Evolutionary conservation across 208 protist genomes (phyloP).

Genomic region (Trypanosoma congolense): DNA sequence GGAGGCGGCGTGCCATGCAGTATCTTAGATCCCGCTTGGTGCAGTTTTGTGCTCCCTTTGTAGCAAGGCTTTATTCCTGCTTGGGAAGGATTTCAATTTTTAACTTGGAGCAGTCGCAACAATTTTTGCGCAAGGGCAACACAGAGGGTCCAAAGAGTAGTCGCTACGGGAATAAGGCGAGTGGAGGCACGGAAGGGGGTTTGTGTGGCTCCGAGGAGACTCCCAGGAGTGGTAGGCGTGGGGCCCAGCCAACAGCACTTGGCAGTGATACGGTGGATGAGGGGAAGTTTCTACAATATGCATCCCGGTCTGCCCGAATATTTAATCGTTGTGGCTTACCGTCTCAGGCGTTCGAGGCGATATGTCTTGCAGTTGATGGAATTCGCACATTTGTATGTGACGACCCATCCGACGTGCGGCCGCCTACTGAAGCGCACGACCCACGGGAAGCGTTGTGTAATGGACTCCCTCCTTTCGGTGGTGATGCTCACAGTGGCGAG

Average conservation of each 20-base stretch:
- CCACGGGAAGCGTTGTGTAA: neutral
- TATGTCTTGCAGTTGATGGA: slow-evolving; percentile 17
- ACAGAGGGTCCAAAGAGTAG: neutral
- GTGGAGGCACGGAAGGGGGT: neutral
- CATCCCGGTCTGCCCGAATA: slow-evolving; percentile 6
- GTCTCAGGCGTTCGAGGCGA: slow-evolving; percentile 12
- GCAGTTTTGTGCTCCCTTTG: slow-evolving; percentile 55
- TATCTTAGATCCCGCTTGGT: slow-evolving; percentile 49
- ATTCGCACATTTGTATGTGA: slow-evolving; percentile 23
- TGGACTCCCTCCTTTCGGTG: neutral
- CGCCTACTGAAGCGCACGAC: slow-evolving; percentile 6
- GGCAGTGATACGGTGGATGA: slow-evolving; percentile 14
- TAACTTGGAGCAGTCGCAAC: slow-evolving; percentile 12
- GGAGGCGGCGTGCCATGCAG: slow-evolving; percentile 43
- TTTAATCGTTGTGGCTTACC: slow-evolving; percentile 27
- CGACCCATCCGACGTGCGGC: slow-evolving; percentile 11
- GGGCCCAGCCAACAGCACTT: neutral
- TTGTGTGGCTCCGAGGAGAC: neutral
- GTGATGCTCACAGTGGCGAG: neutral
- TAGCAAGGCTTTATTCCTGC: slow-evolving; percentile 57
- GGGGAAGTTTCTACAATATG: slow-evolving; percentile 14
- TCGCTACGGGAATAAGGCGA: neutral
- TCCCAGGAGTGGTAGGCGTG: neutral
- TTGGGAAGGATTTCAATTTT: slow-evolving; percentile 31
- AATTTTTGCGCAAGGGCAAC: neutral